Evolutionary conservation across 345 rosid genomes (phyloP), one percentile per base, ranked within the genome.

Genomic region (Salix udensis): DNA sequence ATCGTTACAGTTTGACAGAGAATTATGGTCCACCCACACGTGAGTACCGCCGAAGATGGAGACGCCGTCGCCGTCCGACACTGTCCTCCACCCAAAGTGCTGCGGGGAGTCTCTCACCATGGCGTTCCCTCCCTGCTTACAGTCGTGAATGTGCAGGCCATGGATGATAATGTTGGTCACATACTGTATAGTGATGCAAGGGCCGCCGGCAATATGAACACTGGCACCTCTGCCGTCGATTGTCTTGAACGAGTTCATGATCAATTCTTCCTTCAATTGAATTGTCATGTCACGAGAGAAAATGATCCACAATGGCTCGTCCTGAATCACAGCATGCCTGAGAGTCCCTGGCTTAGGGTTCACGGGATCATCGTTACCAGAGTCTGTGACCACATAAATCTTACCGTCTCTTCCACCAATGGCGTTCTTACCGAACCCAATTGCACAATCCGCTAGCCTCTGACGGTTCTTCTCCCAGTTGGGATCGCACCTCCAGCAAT

Each of bases 161-260:
- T 80, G 83, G 2, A 80, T 80, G 0, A 80, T 80, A 67, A 80
- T 80, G 73, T 80, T 80, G 65, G 83, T 72, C 55, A 80, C 83
- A 67, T 18, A 80, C 3, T 80, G 83, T 42, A 80, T 46, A 0
- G 83, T 80, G 67, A 80, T 80, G 69, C 83, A 80, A 0, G 83
- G 83, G 2, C 83, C 83, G 0, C 77, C 83, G 0, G 83, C 77
- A 21, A 80, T 80, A 24, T 80, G 83, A 15, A 80, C 83, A 72
- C 80, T 80, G 4, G 83, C 83, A 4, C 83, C 83, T 72, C 83
- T 65, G 10, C 83, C 83, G 1, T 80, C 83, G 18, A 80, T 66
- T 2, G 83, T 80, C 58, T 80, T 80, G 67, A 80, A 80, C 19
- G 83, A 80, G 58, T 80, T 80, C 83, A 80, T 80, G 65, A 80